phyloP scores from a whole-genome alignment of 2,329 filamentous ascomycete species.

The Colletotrichum simmondsii region DNA sequence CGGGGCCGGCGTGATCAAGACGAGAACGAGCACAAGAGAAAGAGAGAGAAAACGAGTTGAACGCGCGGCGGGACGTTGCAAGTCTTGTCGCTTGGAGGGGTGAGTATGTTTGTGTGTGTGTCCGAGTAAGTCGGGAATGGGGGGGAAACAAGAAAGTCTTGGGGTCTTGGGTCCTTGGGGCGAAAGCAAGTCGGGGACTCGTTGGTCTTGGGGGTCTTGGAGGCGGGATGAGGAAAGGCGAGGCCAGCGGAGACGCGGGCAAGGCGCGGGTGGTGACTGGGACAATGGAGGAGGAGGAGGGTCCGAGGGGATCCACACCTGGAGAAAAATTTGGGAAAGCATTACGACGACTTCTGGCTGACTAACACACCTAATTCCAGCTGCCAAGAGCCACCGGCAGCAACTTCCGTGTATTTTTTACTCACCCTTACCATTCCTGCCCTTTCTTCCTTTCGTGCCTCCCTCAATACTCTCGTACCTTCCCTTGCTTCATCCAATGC shows the following conservation, averaged over 20 bases:
- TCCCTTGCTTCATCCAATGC: not conserved
- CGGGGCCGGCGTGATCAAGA: not conserved
- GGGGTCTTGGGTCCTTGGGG: slow-evolving; percentile 21
- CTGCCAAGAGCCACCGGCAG: slow-evolving; percentile 32
- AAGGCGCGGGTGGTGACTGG: not conserved
- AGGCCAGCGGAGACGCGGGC: not conserved
- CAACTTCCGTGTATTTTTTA: slow-evolving; percentile 17
- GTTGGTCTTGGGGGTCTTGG: slow-evolving; percentile 1
- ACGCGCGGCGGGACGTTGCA: slow-evolving; percentile 3
- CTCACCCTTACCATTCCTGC: not conserved
- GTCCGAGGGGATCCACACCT: slow-evolving; percentile 18
- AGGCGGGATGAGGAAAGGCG: not conserved
- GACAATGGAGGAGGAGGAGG: not conserved
- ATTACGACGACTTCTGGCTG: slow-evolving; percentile 34
- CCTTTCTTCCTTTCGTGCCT: not conserved
- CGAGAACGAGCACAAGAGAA: not conserved
- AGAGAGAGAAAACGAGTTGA: not conserved
- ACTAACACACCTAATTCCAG: slow-evolving; percentile 13
- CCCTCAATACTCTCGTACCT: not conserved
- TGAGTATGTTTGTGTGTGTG: not conserved
- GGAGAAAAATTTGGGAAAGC: slow-evolving; percentile 32
- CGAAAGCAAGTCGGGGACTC: not conserved
- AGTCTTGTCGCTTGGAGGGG: not conserved
- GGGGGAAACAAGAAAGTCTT: slow-evolving; percentile 13
- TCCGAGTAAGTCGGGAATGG: not conserved